Conservation (phyloP, 2,329 filamentous ascomycete species). For the Harringtonia aguacate region DNA sequence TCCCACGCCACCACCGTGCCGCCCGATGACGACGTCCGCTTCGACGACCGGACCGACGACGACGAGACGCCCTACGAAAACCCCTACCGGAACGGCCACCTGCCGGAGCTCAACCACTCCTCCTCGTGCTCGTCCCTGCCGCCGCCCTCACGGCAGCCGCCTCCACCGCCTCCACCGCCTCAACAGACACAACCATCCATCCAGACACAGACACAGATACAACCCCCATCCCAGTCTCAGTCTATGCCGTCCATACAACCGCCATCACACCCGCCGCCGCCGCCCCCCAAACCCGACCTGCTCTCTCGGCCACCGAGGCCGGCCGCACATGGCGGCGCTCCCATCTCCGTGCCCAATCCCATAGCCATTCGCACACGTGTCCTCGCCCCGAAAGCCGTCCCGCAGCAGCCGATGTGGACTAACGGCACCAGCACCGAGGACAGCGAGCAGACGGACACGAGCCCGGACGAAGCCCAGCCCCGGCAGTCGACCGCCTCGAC, state of each 20-base stretch:
- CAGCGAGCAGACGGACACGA: slow-evolving; percentile 1
- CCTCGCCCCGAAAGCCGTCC: background rate
- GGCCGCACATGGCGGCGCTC: slow-evolving; percentile 2
- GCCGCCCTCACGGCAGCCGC: background rate
- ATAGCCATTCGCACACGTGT: slow-evolving; percentile 7
- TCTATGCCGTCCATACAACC: background rate
- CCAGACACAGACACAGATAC: background rate
- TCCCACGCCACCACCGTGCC: slow-evolving; percentile 9
- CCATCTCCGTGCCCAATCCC: slow-evolving; percentile 9
- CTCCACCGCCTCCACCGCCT: background rate
- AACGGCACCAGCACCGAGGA: slow-evolving; percentile 2
- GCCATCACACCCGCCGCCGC: background rate
- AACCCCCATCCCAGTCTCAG: too few relatives aligned
- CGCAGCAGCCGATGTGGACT: background rate
- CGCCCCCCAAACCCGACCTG: slow-evolving; percentile 4
- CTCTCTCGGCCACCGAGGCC: background rate
- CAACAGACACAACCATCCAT: background rate
- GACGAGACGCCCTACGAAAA: background rate
- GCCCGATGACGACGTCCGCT: slow-evolving; percentile 7
- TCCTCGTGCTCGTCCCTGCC: background rate
- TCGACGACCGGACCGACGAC: background rate
- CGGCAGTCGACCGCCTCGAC: slow-evolving; percentile 24
- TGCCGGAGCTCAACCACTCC: background rate
- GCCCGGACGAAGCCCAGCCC: slow-evolving; percentile 12
- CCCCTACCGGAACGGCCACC: background rate